A percentile compares a stretch with the other conserved stretches of the same genome.
Evolutionary conservation across 1,284 basidiomycete species (phyloP).

Genomic region (Neonothopanus nambi): DNA sequence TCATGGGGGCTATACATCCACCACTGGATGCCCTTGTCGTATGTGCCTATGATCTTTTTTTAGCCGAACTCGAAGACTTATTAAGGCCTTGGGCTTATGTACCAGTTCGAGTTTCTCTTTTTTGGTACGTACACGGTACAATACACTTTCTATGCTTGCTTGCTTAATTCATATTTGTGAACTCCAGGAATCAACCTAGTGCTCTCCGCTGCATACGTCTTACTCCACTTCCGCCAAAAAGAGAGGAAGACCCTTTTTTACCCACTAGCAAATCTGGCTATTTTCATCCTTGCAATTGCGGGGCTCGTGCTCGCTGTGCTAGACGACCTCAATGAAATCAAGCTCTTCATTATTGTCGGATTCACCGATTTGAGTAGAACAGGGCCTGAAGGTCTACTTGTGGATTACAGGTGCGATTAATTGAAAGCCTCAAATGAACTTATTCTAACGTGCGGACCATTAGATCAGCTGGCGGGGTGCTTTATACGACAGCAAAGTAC

Average conservation of each 20-base stretch:
- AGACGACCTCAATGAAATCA: constrained; percentile 1
- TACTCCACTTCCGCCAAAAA: constrained; percentile 1
- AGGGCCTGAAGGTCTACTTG: neutral
- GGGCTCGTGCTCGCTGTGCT: constrained; percentile 1
- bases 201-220: neutral
- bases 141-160: neutral
- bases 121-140: constrained; percentile 1
- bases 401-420: constrained; percentile 1
- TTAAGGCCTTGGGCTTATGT: too few relatives aligned
- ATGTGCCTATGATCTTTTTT: too few relatives aligned
- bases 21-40: too few relatives aligned
- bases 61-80: too few relatives aligned
- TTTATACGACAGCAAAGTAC: constrained; percentile 4
- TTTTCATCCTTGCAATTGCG: constrained; percentile 3
- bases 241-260: constrained; percentile 1
- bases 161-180: neutral
- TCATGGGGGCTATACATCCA: too few relatives aligned
- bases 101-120: constrained; percentile 6
- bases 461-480: neutral
- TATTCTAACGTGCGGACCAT: neutral
- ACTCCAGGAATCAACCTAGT: neutral
- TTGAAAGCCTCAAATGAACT: neutral
- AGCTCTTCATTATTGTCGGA: neutral
- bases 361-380: neutral
- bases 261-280: neutral